Evolutionary conservation across 345 rosid species (phyloP).

Genomic region (Passiflora organensis): DNA sequence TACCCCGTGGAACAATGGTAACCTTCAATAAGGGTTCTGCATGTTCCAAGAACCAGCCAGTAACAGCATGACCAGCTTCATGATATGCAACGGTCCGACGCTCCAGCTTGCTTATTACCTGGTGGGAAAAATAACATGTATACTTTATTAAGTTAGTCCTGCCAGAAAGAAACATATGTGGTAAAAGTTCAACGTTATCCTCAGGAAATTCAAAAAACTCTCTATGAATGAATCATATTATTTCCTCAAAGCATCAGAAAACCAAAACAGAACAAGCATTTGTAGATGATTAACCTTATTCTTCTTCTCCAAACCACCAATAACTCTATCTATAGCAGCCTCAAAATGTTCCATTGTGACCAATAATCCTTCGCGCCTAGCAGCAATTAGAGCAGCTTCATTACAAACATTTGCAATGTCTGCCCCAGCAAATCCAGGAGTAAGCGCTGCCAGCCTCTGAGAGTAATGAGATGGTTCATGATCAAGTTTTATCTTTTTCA

Average conservation of each 20-base stretch:
- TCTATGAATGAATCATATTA: too few relatives aligned
- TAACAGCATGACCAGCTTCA: conserved; percentile 93
- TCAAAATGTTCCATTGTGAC: conserved; percentile 86
- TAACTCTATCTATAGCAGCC: conserved; percentile 88
- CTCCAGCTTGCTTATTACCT: conserved; percentile 92
- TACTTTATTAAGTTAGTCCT: too few relatives aligned
- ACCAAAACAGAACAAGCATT: too few relatives aligned
- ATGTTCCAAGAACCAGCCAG: conserved; percentile 95
- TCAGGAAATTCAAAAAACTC: too few relatives aligned
- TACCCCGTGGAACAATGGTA: conserved; percentile 95
- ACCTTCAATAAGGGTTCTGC: conserved; percentile 96
- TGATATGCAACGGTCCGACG: conserved; percentile 92
- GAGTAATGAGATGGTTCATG: conserved; percentile 71
- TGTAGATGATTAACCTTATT: too few relatives aligned
- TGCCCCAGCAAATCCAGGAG: conserved; percentile 98
- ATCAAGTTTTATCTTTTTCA: conserved; percentile 80
- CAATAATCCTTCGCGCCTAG: conserved; percentile 48
- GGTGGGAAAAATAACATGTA: too few relatives aligned
- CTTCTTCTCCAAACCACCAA: conserved; percentile 98
- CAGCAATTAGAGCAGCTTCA: conserved; percentile 92
- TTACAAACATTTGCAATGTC: conserved; percentile 96
- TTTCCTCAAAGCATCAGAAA: too few relatives aligned
- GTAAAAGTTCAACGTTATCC: too few relatives aligned
- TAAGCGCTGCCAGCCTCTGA: conserved; percentile 85
- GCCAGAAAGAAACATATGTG: too few relatives aligned